These are phyloP conservation scores for Boletus sensibilis DNA, from an alignment of 768 basidiomycete genomes.

Conservation along the genomic window DNA sequence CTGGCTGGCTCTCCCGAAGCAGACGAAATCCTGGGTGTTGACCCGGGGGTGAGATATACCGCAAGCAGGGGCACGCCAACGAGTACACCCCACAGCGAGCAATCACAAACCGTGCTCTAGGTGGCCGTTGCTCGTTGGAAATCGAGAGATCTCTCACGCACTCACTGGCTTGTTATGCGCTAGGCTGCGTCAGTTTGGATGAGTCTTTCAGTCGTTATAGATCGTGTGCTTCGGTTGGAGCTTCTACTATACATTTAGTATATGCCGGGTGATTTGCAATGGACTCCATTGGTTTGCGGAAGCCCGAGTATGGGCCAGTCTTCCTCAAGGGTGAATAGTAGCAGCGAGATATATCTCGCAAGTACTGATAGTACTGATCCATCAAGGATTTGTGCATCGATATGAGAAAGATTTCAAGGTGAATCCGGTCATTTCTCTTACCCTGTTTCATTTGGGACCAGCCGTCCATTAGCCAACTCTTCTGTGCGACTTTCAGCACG, in stretches of 20 bases:
- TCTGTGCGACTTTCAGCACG: not conserved
- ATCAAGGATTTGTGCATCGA: not conserved
- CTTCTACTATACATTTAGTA: not conserved
- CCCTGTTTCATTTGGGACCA: not conserved
- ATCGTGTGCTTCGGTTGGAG: not conserved
- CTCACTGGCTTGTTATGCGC: not conserved
- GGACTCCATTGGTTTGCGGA: not conserved
- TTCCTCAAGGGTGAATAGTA: not conserved
- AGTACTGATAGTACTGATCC: too few species aligned
- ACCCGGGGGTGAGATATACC: not conserved
- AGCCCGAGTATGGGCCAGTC: not conserved
- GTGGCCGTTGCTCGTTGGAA: not conserved
- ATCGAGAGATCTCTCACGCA: not conserved
- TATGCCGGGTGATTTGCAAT: not conserved
- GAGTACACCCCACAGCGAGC: too few species aligned
- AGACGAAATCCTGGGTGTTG: not conserved
- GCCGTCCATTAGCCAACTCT: not conserved
- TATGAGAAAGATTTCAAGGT: not conserved
- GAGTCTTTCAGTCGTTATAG: not conserved
- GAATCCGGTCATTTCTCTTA: not conserved
- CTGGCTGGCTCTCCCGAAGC: not conserved
- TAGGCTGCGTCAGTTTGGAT: not conserved
- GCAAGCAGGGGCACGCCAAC: not conserved
- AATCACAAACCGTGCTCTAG: not conserved
- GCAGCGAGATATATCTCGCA: not conserved